A percentile compares a stretch with the other conserved stretches of the same genome.
phyloP scores from a whole-genome alignment of 2,329 filamentous ascomycete species.

The Coleophoma eucalyptorum region DNA sequence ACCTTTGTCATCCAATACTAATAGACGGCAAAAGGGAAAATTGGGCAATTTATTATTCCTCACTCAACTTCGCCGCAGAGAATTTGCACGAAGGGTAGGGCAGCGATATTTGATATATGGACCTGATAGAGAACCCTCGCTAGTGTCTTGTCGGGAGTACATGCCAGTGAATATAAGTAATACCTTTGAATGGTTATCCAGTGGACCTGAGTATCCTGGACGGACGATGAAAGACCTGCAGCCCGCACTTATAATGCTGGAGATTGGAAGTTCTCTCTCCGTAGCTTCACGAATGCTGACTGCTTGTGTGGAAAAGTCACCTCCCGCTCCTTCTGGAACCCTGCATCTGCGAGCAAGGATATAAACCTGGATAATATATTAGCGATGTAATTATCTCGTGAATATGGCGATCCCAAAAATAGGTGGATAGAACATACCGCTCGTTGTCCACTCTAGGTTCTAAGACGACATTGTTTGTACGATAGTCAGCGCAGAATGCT shows the following conservation, averaged over 20 bases:
- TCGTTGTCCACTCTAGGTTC: slow-evolving; percentile 90
- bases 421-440: slow-evolving; percentile 67
- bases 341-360: slow-evolving; percentile 64
- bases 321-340: slow-evolving; percentile 85
- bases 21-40: no score
- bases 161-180: no score
- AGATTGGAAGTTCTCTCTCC: slow-evolving; percentile 75
- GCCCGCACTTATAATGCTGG: slow-evolving; percentile 40
- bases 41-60: no score
- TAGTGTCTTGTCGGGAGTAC: no score
- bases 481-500: slow-evolving; percentile 70
- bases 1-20: no score
- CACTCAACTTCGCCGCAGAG: no score
- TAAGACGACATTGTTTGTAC: slow-evolving; percentile 79
- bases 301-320: slow-evolving; percentile 90
- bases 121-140: no score
- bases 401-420: background rate
- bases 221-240: no score
- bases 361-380: slow-evolving; percentile 46
- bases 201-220: no score
- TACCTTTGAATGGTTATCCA: no score
- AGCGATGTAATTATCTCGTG: slow-evolving; percentile 4
- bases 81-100: no score
- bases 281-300: slow-evolving; percentile 77
- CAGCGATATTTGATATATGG: no score